Evolutionary conservation across 331 rosid genomes (phyloP), one percentile per base, ranked within the genome.

Genomic region (Arachis monticola): DNA sequence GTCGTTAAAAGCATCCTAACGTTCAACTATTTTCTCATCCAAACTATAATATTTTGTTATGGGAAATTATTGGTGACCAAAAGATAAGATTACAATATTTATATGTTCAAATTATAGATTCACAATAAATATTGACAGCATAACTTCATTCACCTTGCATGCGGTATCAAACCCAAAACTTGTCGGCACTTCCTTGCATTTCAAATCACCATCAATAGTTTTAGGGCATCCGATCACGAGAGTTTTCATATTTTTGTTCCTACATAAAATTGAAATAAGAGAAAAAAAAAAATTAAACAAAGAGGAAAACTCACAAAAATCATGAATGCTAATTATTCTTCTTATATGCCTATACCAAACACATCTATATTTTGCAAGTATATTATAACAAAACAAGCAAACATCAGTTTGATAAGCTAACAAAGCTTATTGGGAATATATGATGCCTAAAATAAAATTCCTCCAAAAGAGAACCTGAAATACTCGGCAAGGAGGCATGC

Each of bases 151-250:
- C 84, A 95, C 99, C 99, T 83, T 92, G 98, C 98, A 95, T 81
- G 99, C 99, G 32, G 99, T 92, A 87, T 95, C 99, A 77, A 95
- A 95, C 60, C 98, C 99, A 7, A 92, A 95, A 89, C 99, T 95
- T 13, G 89, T 70, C 10, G 99, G 99, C 77, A 95, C 99, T 88
- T 95, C 99, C 82, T 86, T 92, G 88, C 97, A 84, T 84, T 95
- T 95, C 85, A 95, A 77, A 85, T 92, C 99, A 74, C 98, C 99
- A 80, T 95, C 99, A 73, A 95, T 95, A 77, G 99, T 95, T 89
- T 95, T 95, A 56, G 99, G 99, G 87, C 98, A 95, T 61, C 99
- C 99, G 11, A 92, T 78, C 53, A 95, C 99, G 38, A 50, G 82
- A 70, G 99, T 85, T 85, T 89, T 95, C 77, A 92, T 10, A 69